Conservation (phyloP, 2,329 filamentous ascomycete genomes). For the Cladophialophora immunda region DNA sequence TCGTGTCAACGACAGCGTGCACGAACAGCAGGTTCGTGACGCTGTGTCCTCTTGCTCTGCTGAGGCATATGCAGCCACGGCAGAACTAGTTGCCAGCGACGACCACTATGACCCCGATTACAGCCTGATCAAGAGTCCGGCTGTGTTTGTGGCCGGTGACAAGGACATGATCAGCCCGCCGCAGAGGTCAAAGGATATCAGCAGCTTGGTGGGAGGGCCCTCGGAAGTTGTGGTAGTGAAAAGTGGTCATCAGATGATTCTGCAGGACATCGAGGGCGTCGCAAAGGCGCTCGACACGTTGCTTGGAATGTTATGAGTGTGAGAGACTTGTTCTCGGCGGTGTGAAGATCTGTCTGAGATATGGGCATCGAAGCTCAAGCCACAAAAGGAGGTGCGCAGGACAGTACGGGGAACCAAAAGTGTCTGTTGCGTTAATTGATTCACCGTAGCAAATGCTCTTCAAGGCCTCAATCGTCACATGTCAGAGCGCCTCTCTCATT, state of each 20-base stretch:
- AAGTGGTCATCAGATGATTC: constrained; percentile 37
- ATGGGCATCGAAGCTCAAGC: background rate
- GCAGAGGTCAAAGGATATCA: constrained; percentile 43
- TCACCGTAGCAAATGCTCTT: background rate
- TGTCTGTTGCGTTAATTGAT: background rate
- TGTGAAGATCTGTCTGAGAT: no score
- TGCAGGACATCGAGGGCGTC: constrained; percentile 32
- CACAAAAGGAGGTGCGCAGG: background rate
- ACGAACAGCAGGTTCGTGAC: constrained; percentile 40
- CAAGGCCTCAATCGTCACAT: no score
- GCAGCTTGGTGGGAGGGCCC: constrained; percentile 41
- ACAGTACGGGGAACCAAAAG: background rate
- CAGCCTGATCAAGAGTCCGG: constrained; percentile 43
- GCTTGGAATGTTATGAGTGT: constrained; percentile 15
- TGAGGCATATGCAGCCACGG: constrained; percentile 47
- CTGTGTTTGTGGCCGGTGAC: constrained; percentile 45
- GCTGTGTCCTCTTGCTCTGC: constrained; percentile 45
- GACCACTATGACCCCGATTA: constrained; percentile 47
- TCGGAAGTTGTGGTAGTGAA: constrained; percentile 27
- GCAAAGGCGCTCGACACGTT: constrained; percentile 24
- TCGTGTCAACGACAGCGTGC: constrained; percentile 36
- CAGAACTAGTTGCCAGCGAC: constrained; percentile 44
- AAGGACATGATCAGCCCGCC: constrained; percentile 45
- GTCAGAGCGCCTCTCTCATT: background rate
- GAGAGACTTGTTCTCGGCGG: background rate